Percentiles rank a stretch among this genome's conserved stretches.
Evolutionary conservation across 2,329 filamentous ascomycete species (phyloP).

Genomic region (Rutstroemia sp.): DNA sequence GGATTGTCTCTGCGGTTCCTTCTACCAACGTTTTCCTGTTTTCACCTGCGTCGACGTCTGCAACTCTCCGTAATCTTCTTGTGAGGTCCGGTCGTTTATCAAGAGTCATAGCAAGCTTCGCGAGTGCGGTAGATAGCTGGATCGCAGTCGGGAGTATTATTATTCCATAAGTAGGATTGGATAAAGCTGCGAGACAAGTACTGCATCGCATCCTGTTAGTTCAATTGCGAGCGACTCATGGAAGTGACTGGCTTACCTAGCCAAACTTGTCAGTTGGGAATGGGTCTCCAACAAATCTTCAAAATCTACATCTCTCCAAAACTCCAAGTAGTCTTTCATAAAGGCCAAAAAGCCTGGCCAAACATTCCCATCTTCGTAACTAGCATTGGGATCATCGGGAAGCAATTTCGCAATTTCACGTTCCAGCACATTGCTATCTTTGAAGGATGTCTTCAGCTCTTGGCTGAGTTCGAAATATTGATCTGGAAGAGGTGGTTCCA

Average conservation of each 20-base stretch:
- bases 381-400: conserved; percentile 56
- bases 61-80: conserved; percentile 46
- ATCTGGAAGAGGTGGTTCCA: conserved; percentile 63
- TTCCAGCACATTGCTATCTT: conserved; percentile 46
- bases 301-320: conserved; percentile 73
- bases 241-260: conserved; percentile 53
- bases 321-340: conserved; percentile 72
- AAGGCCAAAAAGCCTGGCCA: conserved; percentile 77
- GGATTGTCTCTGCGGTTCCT: conserved; percentile 78
- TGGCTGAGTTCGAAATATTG: conserved; percentile 60
- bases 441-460: conserved; percentile 57
- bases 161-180: conserved; percentile 70
- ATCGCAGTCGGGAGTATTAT: conserved; percentile 80
- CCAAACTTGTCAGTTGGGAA: conserved; percentile 62
- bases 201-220: conserved; percentile 35
- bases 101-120: conserved; percentile 75
- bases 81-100: conserved; percentile 75
- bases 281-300: conserved; percentile 70
- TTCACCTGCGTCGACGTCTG: conserved; percentile 51
- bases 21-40: conserved; percentile 76
- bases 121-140: conserved; percentile 71
- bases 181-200: conserved; percentile 75
- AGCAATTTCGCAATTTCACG: conserved; percentile 56
- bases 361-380: conserved; percentile 54
- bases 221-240: neutral